A percentile compares a stretch with the other conserved stretches of the same genome.
phyloP scores from a whole-genome alignment of 306 rosid genomes.

The Astragalus glycyphyllos region DNA sequence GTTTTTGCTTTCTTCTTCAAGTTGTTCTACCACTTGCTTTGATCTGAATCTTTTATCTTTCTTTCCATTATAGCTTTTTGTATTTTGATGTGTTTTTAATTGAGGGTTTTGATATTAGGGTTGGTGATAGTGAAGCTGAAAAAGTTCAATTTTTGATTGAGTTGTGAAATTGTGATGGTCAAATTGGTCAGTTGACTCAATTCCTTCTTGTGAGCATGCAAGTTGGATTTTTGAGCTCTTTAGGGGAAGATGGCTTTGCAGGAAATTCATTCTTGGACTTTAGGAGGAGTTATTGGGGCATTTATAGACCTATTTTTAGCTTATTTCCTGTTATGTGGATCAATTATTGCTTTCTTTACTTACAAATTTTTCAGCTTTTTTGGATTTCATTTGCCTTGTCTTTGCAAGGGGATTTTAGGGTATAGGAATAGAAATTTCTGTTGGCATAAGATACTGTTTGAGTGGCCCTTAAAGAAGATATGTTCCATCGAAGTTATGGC shows the following conservation, averaged over 20 bases:
- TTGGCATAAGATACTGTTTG: conserved; percentile 56
- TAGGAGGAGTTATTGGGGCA: conserved; percentile 66
- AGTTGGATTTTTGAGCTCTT: conserved; percentile 46
- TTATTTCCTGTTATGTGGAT: conserved; percentile 70
- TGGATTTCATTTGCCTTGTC: conserved; percentile 73
- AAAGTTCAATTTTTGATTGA: conserved; percentile 35
- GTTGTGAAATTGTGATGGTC: conserved; percentile 30
- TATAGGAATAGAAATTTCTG: conserved; percentile 59
- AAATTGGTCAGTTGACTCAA: not conserved
- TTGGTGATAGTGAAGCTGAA: conserved; percentile 3
- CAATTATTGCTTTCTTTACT: conserved; percentile 61
- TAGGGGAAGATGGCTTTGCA: conserved; percentile 54
- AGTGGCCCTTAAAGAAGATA: conserved; percentile 65
- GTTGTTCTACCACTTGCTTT: conserved; percentile 42
- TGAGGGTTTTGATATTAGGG: conserved; percentile 20
- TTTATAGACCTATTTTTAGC: conserved; percentile 71
- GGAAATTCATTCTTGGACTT: conserved; percentile 74
- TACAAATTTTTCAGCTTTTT: conserved; percentile 52
- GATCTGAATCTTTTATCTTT: conserved; percentile 33
- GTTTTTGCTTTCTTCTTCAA: conserved; percentile 39
- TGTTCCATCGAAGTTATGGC: conserved; percentile 54
- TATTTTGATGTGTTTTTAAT: not conserved
- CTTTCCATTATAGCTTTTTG: not conserved
- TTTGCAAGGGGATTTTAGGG: conserved; percentile 80
- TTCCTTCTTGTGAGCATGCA: conserved; percentile 31